These are phyloP conservation scores for Populus tremula DNA, from an alignment of 345 rosid genomes.

Conservation along the genomic window DNA sequence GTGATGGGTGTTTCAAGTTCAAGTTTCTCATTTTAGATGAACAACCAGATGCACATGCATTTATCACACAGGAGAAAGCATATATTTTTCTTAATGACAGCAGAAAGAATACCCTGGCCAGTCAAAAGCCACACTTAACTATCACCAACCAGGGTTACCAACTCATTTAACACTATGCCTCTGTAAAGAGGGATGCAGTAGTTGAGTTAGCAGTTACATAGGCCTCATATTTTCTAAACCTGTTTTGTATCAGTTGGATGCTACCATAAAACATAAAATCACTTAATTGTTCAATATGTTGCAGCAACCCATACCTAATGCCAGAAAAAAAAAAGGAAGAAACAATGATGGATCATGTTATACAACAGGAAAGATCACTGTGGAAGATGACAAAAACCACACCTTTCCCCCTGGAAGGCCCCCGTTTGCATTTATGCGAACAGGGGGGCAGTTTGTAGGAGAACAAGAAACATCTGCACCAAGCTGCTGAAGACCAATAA, in stretches of 20 bases:
- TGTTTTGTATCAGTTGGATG: background rate
- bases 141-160: background rate
- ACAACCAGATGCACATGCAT: background rate
- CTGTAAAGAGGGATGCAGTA: background rate
- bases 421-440: constrained; percentile 69
- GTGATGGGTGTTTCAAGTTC: background rate
- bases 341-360: background rate
- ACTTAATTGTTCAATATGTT: background rate
- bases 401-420: constrained; percentile 99
- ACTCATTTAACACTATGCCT: background rate
- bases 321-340: background rate
- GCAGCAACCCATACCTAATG: background rate
- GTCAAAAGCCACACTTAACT: background rate
- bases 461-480: constrained; percentile 82
- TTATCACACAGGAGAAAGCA: background rate
- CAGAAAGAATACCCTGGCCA: background rate
- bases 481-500: constrained; percentile 83
- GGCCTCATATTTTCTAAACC: background rate
- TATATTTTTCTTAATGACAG: background rate
- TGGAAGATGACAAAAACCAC: background rate
- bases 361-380: background rate
- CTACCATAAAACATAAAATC: background rate
- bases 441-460: constrained; percentile 83
- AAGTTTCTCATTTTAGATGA: background rate
- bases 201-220: background rate